Evolutionary conservation across 2,329 filamentous ascomycete genomes (phyloP).

Genomic region (Aureobasidium mangrovei): DNA sequence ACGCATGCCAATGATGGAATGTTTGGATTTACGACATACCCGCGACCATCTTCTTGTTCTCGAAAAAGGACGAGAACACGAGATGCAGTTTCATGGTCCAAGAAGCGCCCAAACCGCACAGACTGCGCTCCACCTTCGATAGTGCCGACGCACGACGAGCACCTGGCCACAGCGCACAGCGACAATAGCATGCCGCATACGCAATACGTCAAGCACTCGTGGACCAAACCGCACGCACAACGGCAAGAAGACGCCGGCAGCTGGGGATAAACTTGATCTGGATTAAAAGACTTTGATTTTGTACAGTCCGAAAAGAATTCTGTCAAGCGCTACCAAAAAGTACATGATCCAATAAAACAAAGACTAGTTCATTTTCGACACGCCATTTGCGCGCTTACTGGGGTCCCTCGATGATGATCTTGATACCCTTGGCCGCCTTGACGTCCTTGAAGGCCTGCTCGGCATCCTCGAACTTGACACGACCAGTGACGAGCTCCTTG

Average conservation of each 20-base stretch:
- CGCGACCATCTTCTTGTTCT: neutral
- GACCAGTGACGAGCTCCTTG: constrained; percentile 67
- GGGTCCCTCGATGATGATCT: constrained; percentile 44
- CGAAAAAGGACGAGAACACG: neutral
- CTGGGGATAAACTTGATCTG: neutral
- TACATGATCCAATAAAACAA: constrained; percentile 1
- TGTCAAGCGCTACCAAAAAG: constrained; percentile 11
- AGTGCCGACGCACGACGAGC: too few relatives aligned
- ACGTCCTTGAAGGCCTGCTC: constrained; percentile 80
- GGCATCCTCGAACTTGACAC: constrained; percentile 68
- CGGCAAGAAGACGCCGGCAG: neutral
- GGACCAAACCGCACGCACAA: too few relatives aligned
- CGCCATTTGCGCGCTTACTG: neutral
- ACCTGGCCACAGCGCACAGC: neutral
- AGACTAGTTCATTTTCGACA: neutral
- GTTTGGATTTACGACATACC: neutral
- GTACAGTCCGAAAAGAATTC: neutral
- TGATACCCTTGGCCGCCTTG: constrained; percentile 67
- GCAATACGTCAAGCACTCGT: too few relatives aligned
- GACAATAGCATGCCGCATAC: too few relatives aligned
- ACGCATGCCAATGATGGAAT: neutral
- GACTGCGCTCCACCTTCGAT: too few relatives aligned
- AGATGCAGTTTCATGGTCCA: too few relatives aligned
- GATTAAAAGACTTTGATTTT: neutral
- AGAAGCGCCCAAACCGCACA: too few relatives aligned